Percentiles rank a stretch among this genome's conserved stretches.
Evolutionary conservation across 805 yeast species (phyloP).

Genomic region (Nakazawaea ernobii): DNA sequence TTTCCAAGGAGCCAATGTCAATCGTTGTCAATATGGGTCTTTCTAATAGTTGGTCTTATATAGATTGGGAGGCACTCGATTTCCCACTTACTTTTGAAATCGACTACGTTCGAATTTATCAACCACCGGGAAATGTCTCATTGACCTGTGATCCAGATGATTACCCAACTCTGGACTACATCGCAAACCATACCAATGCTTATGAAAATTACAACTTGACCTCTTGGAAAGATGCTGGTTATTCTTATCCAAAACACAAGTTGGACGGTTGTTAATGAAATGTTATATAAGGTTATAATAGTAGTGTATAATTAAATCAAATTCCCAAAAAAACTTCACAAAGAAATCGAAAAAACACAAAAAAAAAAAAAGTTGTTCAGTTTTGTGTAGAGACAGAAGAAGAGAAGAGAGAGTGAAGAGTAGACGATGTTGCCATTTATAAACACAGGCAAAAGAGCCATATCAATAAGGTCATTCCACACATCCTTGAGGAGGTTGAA

Average conservation of each 20-base stretch:
- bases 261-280: conserved; percentile 19
- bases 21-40: conserved; percentile 43
- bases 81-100: conserved; percentile 39
- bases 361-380: no score
- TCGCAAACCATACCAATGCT: conserved; percentile 32
- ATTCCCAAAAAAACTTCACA: no score
- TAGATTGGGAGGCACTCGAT: conserved; percentile 38
- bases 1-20: conserved; percentile 47
- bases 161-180: conserved; percentile 41
- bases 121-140: conserved; percentile 34
- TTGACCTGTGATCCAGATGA: conserved; percentile 44
- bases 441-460: neutral
- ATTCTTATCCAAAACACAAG: conserved; percentile 33
- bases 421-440: neutral
- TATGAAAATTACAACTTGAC: conserved; percentile 40
- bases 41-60: conserved; percentile 45
- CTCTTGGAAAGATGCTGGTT: conserved; percentile 38
- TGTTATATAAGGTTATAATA: neutral
- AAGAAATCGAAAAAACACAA: no score
- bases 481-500: neutral
- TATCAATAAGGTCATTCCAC: neutral
- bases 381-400: no score
- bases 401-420: neutral
- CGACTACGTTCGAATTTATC: conserved; percentile 44
- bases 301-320: no score